phyloP scores from a whole-genome alignment of 768 basidiomycete species.

The Porphyrellus cyaneotinctus region DNA sequence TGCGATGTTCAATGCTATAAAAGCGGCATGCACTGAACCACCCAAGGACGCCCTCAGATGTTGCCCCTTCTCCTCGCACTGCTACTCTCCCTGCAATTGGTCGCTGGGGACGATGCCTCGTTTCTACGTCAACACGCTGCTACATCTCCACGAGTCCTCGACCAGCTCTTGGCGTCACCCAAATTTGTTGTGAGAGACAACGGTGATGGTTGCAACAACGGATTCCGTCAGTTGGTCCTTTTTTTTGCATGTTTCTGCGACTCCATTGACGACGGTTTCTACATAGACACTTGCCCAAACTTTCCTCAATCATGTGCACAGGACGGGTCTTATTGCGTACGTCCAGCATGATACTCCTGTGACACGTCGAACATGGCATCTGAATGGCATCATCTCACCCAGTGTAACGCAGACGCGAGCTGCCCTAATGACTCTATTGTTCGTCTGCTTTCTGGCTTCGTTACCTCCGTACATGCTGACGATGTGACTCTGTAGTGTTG shows the following conservation, averaged over 20 bases:
- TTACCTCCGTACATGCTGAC: too few species aligned
- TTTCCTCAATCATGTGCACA: conserved; percentile 17
- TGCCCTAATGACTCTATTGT: too few species aligned
- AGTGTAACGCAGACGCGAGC: too few species aligned
- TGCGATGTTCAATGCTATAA: too few species aligned
- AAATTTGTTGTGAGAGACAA: conserved; percentile 8
- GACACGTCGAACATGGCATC: too few species aligned
- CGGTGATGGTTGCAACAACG: conserved; percentile 5
- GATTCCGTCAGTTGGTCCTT: conserved; percentile 15
- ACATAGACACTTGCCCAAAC: conserved; percentile 17
- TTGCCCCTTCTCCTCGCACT: conserved; percentile 6
- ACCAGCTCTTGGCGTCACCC: conserved; percentile 11
- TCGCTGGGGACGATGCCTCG: neutral
- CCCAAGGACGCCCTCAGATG: neutral
- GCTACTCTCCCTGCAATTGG: conserved; percentile 9
- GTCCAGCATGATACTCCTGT: neutral
- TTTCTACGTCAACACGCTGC: neutral
- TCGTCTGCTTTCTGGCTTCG: too few species aligned
- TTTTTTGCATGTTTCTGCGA: neutral
- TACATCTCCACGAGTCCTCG: neutral
- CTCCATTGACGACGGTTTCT: neutral
- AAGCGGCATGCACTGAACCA: too few species aligned
- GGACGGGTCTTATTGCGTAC: conserved; percentile 21
- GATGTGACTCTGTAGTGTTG: too few species aligned
- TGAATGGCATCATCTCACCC: too few species aligned